Conservation (phyloP, 352 stramenopile species). For the Pythium scleroteichum region DNA sequence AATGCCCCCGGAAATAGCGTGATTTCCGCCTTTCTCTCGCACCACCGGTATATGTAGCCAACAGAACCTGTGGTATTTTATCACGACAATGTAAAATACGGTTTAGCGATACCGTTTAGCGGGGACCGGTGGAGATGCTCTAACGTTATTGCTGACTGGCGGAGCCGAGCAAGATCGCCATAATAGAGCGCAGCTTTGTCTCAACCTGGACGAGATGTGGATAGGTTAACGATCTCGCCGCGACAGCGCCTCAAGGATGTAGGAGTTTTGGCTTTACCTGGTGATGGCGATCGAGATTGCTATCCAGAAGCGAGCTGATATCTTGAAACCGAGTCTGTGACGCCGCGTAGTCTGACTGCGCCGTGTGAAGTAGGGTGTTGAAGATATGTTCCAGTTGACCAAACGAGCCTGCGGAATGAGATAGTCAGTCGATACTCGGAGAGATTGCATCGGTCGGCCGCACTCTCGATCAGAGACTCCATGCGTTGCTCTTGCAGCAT, state of each 20-base stretch:
- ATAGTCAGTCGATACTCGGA: background rate
- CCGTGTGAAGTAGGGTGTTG: conserved; percentile 16
- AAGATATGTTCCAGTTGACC: conserved; percentile 37
- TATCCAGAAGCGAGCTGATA: conserved; percentile 4
- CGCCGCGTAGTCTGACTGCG: conserved; percentile 6
- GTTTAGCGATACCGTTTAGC: too few relatives aligned
- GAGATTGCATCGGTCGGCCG: conserved; percentile 9
- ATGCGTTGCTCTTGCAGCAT: conserved; percentile 55
- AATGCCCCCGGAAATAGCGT: too few relatives aligned
- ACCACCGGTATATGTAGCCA: too few relatives aligned
- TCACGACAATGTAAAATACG: too few relatives aligned
- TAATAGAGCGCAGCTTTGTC: conserved; percentile 28
- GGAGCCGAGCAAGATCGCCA: conserved; percentile 23
- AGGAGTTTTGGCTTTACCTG: conserved; percentile 7
- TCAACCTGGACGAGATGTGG: conserved; percentile 12
- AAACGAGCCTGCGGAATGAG: conserved; percentile 8
- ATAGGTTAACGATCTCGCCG: too few relatives aligned
- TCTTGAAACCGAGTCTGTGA: conserved; percentile 20
- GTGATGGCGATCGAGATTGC: conserved; percentile 20
- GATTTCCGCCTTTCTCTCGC: too few relatives aligned
- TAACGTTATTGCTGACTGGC: conserved; percentile 18
- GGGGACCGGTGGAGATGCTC: too few relatives aligned
- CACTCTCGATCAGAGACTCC: conserved; percentile 53
- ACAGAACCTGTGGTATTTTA: too few relatives aligned
- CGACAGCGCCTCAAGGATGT: too few relatives aligned